A percentile compares a stretch with the other conserved stretches of the same genome.
These are phyloP conservation scores for Glebionis coronaria DNA, from an alignment of 129 eudicot genomes.

Conservation along the genomic window DNA sequence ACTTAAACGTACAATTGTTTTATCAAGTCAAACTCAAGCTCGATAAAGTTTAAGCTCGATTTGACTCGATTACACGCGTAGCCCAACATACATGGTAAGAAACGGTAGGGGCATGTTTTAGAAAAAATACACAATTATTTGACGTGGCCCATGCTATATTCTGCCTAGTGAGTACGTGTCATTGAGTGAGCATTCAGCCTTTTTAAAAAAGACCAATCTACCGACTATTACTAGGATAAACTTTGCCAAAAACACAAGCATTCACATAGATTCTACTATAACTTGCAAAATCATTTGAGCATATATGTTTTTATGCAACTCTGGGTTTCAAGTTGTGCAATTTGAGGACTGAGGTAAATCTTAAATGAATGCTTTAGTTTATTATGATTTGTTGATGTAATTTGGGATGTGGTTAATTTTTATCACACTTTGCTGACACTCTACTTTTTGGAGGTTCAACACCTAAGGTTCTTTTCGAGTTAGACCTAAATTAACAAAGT, in stretches of 20 bases:
- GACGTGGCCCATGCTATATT: constrained; percentile 1
- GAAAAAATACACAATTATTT: not conserved
- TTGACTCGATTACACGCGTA: too few species aligned
- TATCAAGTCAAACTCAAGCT: too few species aligned
- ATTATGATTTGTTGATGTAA: too few species aligned
- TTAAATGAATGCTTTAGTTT: not conserved
- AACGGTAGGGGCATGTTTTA: not conserved
- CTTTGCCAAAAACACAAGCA: too few species aligned
- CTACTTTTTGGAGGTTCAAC: too few species aligned
- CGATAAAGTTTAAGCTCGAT: too few species aligned
- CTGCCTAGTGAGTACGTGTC: not conserved
- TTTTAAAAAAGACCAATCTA: not conserved
- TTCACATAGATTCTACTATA: too few species aligned
- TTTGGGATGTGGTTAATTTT: not conserved
- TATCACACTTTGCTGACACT: not conserved
- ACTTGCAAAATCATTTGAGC: too few species aligned
- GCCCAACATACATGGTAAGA: not conserved
- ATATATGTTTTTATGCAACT: not conserved
- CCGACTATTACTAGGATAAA: not conserved
- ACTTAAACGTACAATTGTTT: too few species aligned
- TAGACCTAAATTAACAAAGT: too few species aligned
- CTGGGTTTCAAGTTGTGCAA: not conserved
- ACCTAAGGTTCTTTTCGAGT: too few species aligned
- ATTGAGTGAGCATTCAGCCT: not conserved
- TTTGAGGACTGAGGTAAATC: not conserved